phyloP scores from a whole-genome alignment of 2,329 filamentous ascomycete species.

The Juglanconis oblonga region DNA sequence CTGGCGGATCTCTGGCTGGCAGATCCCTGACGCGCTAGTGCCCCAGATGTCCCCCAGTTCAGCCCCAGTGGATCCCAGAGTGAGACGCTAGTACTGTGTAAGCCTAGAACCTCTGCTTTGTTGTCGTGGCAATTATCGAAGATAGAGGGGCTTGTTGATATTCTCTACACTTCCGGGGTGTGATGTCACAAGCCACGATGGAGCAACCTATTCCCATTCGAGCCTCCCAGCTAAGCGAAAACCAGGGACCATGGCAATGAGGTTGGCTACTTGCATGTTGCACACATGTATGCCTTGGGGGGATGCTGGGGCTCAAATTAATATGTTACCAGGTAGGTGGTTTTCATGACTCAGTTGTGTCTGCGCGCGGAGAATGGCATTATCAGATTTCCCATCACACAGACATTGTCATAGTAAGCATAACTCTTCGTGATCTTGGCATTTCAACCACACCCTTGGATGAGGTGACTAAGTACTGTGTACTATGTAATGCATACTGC shows the following conservation, averaged over 20 bases:
- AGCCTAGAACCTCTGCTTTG: neutral
- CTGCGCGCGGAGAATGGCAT: neutral
- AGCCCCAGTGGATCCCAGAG: constrained; percentile 1
- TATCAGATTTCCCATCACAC: neutral
- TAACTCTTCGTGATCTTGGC: neutral
- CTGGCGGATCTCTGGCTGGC: neutral
- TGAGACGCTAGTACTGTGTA: neutral
- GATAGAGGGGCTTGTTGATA: neutral
- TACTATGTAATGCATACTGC: no score
- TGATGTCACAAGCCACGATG: neutral
- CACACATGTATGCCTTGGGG: neutral
- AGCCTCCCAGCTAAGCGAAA: no score
- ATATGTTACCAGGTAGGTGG: neutral
- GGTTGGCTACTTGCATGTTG: neutral
- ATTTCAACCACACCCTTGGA: neutral
- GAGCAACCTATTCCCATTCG: neutral
- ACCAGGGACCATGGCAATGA: neutral
- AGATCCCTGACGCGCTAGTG: neutral
- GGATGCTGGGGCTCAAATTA: neutral
- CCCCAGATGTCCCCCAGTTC: neutral
- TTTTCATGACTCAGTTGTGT: neutral
- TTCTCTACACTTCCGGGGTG: neutral
- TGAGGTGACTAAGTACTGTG: neutral
- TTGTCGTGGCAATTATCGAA: neutral
- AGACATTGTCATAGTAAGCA: no score